A percentile compares a stretch with the other conserved stretches of the same genome.
phyloP scores from a whole-genome alignment of 371 early-diverging fungal genomes.

The Actinomucor elegans region DNA sequence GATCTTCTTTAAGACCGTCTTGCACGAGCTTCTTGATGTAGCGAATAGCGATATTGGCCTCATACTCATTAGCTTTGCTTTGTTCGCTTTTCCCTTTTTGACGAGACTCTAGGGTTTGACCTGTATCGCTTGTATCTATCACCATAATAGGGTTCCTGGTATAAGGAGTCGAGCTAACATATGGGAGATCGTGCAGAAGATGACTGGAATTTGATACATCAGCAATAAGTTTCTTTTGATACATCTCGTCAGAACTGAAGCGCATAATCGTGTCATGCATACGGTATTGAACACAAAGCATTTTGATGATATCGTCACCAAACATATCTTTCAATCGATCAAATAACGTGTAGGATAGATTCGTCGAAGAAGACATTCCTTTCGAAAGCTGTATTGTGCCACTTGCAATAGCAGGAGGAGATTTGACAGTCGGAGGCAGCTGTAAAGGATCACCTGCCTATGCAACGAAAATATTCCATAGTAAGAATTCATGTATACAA shows the following conservation, averaged over 20 bases:
- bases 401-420: slow-evolving; percentile 16
- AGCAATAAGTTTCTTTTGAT: slow-evolving; percentile 64
- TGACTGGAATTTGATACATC: slow-evolving; percentile 62
- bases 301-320: slow-evolving; percentile 55
- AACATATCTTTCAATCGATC: slow-evolving; percentile 63
- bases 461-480: background rate
- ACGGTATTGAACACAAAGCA: slow-evolving; percentile 83
- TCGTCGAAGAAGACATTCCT: slow-evolving; percentile 17
- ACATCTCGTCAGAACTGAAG: slow-evolving; percentile 67
- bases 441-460: slow-evolving; percentile 93
- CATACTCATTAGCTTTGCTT: slow-evolving; percentile 73
- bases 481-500: no score
- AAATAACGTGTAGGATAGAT: slow-evolving; percentile 57
- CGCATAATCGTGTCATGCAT: slow-evolving; percentile 82
- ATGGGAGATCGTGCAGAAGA: slow-evolving; percentile 60
- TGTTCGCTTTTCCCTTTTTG: slow-evolving; percentile 61
- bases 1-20: slow-evolving; percentile 60
- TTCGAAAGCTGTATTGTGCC: background rate
- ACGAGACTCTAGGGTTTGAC: slow-evolving; percentile 39
- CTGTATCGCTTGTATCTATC: slow-evolving; percentile 76
- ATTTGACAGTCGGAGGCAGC: slow-evolving; percentile 79
- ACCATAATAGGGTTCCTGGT: slow-evolving; percentile 65
- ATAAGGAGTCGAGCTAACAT: slow-evolving; percentile 54
- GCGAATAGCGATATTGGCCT: slow-evolving; percentile 63
- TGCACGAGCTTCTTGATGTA: slow-evolving; percentile 63